A percentile compares a stretch with the other conserved stretches of the same genome.
Evolutionary conservation across 192 early-diverging fungal genomes (phyloP).

Genomic region (Pecoramyces ruminantium): DNA sequence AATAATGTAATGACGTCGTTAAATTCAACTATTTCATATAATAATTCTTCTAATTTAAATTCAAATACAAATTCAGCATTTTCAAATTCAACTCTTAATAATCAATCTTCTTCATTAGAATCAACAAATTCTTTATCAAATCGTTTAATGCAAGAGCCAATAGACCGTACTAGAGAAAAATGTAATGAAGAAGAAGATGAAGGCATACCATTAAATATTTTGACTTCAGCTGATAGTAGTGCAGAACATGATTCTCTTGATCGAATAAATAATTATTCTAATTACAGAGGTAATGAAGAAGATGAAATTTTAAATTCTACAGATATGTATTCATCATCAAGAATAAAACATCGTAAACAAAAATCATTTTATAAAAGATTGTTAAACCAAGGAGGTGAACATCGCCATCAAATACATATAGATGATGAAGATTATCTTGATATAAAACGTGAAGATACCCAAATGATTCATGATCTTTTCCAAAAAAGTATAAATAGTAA

Average conservation of each 20-base stretch:
- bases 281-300: background rate
- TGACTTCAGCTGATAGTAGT: background rate
- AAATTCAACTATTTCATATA: background rate
- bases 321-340: background rate
- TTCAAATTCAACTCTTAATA: background rate
- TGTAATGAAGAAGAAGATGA: background rate
- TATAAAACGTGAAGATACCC: background rate
- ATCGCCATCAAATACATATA: background rate
- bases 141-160: background rate
- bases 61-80: background rate
- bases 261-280: background rate
- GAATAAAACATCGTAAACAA: background rate
- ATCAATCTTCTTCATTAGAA: background rate
- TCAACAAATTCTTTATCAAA: background rate
- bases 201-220: background rate
- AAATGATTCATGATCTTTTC: background rate
- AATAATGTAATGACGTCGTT: background rate
- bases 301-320: background rate
- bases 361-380: background rate
- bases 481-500: background rate
- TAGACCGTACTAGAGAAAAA: background rate
- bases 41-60: background rate
- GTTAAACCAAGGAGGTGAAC: background rate
- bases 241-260: background rate
- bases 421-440: background rate